These are phyloP conservation scores for Phytophthora foliorum DNA, from an alignment of 352 stramenopile species.

Conservation along the genomic window DNA sequence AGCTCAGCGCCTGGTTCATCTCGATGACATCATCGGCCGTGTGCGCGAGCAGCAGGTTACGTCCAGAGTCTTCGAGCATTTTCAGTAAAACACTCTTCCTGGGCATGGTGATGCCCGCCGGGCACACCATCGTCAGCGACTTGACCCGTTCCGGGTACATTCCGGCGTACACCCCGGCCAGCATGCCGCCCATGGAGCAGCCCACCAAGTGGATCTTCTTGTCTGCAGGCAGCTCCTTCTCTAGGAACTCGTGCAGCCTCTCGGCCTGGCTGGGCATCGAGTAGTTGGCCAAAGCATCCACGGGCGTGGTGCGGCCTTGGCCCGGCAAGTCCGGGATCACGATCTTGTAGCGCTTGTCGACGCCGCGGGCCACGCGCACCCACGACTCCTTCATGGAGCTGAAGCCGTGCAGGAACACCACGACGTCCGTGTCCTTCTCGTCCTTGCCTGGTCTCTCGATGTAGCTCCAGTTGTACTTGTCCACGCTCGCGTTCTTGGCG, in stretches of 20 bases:
- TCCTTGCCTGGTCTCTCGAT: constrained; percentile 62
- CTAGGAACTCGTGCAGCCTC: constrained; percentile 67
- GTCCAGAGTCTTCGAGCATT: constrained; percentile 69
- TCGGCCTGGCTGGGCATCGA: constrained; percentile 60
- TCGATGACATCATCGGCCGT: constrained; percentile 68
- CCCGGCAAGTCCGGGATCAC: constrained; percentile 79
- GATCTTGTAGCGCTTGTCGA: constrained; percentile 66
- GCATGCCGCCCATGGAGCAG: constrained; percentile 84
- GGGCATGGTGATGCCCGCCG: constrained; percentile 74
- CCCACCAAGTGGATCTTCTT: constrained; percentile 79
- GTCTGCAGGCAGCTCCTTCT: constrained; percentile 51
- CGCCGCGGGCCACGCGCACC: constrained; percentile 55
- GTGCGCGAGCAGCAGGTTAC: constrained; percentile 71
- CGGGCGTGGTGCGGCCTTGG: constrained; percentile 67
- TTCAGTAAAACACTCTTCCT: constrained; percentile 66
- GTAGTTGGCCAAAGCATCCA: constrained; percentile 57
- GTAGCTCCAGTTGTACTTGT: constrained; percentile 81
- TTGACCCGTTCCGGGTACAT: constrained; percentile 62
- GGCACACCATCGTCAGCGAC: constrained; percentile 82
- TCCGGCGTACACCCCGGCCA: constrained; percentile 75
- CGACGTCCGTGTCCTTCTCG: constrained; percentile 50
- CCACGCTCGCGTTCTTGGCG: constrained; percentile 49
- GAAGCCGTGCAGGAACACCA: constrained; percentile 83
- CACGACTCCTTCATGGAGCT: constrained; percentile 78
- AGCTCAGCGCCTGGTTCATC: constrained; percentile 60